phyloP scores from a whole-genome alignment of 345 rosid genomes.

The Atalantia buxifolia region DNA sequence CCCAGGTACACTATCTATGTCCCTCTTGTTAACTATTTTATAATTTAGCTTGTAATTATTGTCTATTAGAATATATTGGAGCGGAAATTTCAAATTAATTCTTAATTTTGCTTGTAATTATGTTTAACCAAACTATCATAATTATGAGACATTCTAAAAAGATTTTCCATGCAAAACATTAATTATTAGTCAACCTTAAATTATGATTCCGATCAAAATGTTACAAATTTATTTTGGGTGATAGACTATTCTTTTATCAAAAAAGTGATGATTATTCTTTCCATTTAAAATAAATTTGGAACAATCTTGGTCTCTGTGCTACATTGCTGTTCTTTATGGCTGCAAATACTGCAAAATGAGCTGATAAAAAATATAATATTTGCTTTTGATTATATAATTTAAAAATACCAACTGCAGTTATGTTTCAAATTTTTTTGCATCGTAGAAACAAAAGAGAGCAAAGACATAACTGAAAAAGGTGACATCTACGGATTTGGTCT shows the following conservation, averaged over 20 bases:
- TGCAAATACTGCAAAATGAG: background rate
- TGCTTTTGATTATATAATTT: background rate
- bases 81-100: background rate
- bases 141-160: background rate
- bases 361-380: background rate
- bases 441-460: conserved; percentile 59
- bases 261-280: background rate
- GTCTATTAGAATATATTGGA: background rate
- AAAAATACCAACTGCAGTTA: background rate
- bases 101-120: background rate
- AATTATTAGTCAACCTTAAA: conserved; percentile 17
- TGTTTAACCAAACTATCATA: background rate
- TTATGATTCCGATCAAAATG: conserved; percentile 1
- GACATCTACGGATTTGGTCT: conserved; percentile 71
- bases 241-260: too few species aligned
- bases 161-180: background rate
- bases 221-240: background rate
- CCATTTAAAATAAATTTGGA: background rate
- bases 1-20: conserved; percentile 47
- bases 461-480: conserved; percentile 51
- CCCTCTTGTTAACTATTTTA: background rate
- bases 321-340: background rate
- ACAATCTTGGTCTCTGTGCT: background rate
- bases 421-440: background rate
- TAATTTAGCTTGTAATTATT: too few species aligned